Evolutionary conservation across 75 land plant species (phyloP).

Genomic region (Cryptomeria japonica): DNA sequence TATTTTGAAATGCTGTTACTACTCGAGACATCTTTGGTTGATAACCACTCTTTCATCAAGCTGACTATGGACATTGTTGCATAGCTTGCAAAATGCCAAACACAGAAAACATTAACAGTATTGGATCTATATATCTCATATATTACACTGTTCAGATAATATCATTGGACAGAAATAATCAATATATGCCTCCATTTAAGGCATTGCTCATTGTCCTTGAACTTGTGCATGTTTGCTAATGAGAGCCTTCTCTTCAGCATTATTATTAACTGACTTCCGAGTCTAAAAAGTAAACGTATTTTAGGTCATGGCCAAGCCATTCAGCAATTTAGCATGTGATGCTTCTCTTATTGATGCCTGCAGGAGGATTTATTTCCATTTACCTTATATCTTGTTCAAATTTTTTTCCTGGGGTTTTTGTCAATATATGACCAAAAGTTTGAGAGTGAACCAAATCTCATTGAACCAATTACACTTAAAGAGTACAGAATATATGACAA

Average conservation of each 20-base stretch:
- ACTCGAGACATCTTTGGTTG: too few relatives aligned
- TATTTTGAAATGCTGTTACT: too few relatives aligned
- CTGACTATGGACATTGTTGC: too few relatives aligned
- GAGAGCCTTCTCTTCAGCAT: not conserved
- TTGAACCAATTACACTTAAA: too few relatives aligned
- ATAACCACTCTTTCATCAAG: too few relatives aligned
- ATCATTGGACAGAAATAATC: too few relatives aligned
- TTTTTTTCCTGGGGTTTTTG: not conserved
- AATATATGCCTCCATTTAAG: too few relatives aligned
- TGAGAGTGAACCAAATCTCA: not conserved
- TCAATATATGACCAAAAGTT: not conserved
- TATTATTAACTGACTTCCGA: not conserved
- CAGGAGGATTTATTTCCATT: not conserved
- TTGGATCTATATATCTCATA: too few relatives aligned
- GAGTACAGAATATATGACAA: too few relatives aligned
- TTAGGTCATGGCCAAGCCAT: not conserved
- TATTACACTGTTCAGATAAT: too few relatives aligned
- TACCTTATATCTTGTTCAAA: not conserved
- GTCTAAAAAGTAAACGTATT: not conserved
- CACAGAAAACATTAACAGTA: too few relatives aligned
- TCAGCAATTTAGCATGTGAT: not conserved
- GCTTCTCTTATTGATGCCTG: not conserved
- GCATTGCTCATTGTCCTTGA: not conserved
- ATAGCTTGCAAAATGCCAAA: too few relatives aligned
- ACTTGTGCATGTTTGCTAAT: not conserved